Evolutionary conservation across 2,329 filamentous ascomycete species (phyloP).

Genomic region (Ceratocystis diversiconidia): DNA sequence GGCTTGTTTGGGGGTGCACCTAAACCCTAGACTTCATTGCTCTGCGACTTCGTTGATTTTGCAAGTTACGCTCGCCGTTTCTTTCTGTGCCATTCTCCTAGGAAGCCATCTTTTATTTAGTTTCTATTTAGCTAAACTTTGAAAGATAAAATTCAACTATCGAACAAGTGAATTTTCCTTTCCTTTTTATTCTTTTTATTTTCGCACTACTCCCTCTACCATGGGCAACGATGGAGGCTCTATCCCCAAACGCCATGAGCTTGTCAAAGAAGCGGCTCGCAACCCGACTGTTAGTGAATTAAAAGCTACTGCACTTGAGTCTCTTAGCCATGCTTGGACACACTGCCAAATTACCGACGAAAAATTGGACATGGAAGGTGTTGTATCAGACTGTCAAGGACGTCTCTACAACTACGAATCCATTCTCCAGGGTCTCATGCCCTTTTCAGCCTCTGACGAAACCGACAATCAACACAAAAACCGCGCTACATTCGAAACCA

Average conservation of each 20-base stretch:
- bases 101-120: too few relatives aligned
- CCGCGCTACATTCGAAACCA: conserved; percentile 30
- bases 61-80: too few relatives aligned
- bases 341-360: conserved; percentile 76
- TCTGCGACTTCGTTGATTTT: not conserved
- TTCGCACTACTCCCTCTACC: conserved; percentile 18
- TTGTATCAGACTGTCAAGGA: conserved; percentile 74
- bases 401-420: conserved; percentile 92
- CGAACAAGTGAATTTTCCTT: not conserved
- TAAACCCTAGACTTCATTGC: not conserved
- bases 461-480: conserved; percentile 36
- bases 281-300: conserved; percentile 69
- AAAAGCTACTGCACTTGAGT: conserved; percentile 77
- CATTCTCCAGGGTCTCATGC: conserved; percentile 49
- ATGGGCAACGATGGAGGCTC: conserved; percentile 99
- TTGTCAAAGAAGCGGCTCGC: conserved; percentile 85
- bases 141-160: too few relatives aligned
- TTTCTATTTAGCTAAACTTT: too few relatives aligned
- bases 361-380: conserved; percentile 50
- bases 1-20: not conserved
- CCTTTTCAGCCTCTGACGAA: conserved; percentile 30
- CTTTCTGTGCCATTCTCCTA: too few relatives aligned
- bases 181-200: not conserved
- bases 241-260: conserved; percentile 87
- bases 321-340: conserved; percentile 73